A percentile compares a stretch with the other conserved stretches of the same genome.
phyloP scores from a whole-genome alignment of 768 basidiomycete species.

The Sporobolomyces roseus region DNA sequence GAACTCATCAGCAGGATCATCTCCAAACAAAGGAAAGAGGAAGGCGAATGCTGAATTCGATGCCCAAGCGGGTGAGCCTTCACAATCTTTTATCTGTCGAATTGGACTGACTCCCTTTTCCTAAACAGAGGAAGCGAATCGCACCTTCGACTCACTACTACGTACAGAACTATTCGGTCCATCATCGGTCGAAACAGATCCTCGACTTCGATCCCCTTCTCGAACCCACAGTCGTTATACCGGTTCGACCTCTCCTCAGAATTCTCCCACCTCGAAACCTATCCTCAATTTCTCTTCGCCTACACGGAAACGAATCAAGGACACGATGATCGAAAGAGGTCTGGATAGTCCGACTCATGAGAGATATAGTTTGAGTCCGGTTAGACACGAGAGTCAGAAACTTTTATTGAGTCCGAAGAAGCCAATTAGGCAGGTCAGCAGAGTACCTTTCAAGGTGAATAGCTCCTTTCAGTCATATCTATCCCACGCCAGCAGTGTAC shows the following conservation, averaged over 20 bases:
- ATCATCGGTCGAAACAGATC: constrained; percentile 41
- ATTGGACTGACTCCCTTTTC: not conserved
- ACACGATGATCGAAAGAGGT: constrained; percentile 37
- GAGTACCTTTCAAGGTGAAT: constrained; percentile 97
- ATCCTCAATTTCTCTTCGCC: constrained; percentile 44
- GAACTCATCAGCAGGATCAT: constrained; percentile 53
- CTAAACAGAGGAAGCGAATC: constrained; percentile 52
- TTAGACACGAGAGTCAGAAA: constrained; percentile 73
- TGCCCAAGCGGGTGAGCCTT: constrained; percentile 62
- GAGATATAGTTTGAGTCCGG: constrained; percentile 84
- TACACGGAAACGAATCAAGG: constrained; percentile 24
- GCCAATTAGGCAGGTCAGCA: constrained; percentile 74
- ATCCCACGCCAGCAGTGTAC: too few species aligned
- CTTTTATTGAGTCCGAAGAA: constrained; percentile 80
- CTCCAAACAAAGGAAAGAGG: constrained; percentile 58
- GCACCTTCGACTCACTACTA: constrained; percentile 52
- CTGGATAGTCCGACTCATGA: constrained; percentile 83
- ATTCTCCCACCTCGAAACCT: constrained; percentile 45
- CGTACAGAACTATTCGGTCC: constrained; percentile 52
- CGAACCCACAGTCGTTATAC: constrained; percentile 37
- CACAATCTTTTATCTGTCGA: not conserved
- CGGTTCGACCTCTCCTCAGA: constrained; percentile 44
- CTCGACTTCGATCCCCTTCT: constrained; percentile 35
- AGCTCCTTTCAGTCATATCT: too few species aligned
- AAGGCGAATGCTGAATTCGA: constrained; percentile 65